These are phyloP conservation scores for Starmerella sp. DNA, from an alignment of 805 yeast genomes.

Conservation along the genomic window DNA sequence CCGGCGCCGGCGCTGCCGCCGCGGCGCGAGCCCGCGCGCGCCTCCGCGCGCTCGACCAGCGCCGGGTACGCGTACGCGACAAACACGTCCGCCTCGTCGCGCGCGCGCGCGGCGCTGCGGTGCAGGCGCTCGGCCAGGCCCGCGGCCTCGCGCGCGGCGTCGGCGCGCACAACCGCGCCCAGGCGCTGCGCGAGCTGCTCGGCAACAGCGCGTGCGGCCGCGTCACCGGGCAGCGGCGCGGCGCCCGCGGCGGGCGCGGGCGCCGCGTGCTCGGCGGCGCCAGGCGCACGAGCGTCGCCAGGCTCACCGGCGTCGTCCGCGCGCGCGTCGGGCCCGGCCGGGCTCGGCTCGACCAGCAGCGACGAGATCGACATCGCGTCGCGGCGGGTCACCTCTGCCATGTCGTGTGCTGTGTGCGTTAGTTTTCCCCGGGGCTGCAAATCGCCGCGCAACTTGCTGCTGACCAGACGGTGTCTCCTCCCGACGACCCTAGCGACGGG, in stretches of 20 bases:
- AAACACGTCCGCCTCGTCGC: constrained; percentile 14
- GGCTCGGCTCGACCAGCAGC: constrained; percentile 12
- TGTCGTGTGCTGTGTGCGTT: background rate
- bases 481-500: constrained; percentile 1
- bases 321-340: background rate
- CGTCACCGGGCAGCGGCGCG: constrained; percentile 2
- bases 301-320: background rate
- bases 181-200: constrained; percentile 2
- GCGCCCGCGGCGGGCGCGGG: too few relatives aligned
- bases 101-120: background rate
- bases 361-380: constrained; percentile 22
- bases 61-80: constrained; percentile 11
- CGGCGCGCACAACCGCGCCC: background rate
- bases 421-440: background rate
- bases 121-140: constrained; percentile 2
- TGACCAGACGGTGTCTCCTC: constrained; percentile 4
- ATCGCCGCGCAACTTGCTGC: constrained; percentile 2
- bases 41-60: constrained; percentile 13
- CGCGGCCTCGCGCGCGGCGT: background rate
- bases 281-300: background rate
- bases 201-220: constrained; percentile 5
- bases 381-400: constrained; percentile 17
- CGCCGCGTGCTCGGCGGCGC: too few relatives aligned
- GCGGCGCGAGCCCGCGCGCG: constrained; percentile 8
- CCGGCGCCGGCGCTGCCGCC: background rate